A percentile compares a stretch with the other conserved stretches of the same genome.
These are phyloP conservation scores for Nannochloris sp. DNA, from an alignment of 139 green algal genomes.

Conservation along the genomic window DNA sequence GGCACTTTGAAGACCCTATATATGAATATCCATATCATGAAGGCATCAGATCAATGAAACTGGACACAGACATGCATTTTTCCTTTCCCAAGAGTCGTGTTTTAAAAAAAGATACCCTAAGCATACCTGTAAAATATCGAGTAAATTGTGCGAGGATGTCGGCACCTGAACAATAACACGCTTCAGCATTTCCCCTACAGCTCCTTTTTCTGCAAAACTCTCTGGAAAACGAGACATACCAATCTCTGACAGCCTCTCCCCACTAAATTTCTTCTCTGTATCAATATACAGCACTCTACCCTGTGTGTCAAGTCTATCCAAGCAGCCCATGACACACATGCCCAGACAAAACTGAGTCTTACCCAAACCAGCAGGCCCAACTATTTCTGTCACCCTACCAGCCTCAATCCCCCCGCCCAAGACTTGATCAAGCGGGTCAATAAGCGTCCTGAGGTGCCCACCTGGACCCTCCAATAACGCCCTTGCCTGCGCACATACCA, in stretches of 20 bases:
- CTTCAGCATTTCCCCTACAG: slow-evolving; percentile 25
- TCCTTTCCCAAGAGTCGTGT: no score
- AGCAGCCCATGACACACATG: slow-evolving; percentile 9
- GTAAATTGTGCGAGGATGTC: background rate
- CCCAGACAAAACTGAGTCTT: slow-evolving; percentile 46
- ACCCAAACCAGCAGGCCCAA: slow-evolving; percentile 48
- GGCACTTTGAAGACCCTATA: slow-evolving; percentile 25
- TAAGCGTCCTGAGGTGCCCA: slow-evolving; percentile 6
- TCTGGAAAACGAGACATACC: slow-evolving; percentile 32
- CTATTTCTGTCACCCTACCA: slow-evolving; percentile 48
- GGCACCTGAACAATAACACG: slow-evolving; percentile 42
- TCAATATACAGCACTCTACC: slow-evolving; percentile 58
- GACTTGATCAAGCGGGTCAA: slow-evolving; percentile 30
- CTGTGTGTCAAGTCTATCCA: slow-evolving; percentile 8
- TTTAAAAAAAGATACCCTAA: no score
- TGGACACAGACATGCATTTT: no score
- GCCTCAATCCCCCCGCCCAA: slow-evolving; percentile 34
- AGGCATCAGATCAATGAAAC: no score
- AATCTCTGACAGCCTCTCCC: slow-evolving; percentile 37
- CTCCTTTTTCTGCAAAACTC: slow-evolving; percentile 3
- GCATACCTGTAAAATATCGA: background rate
- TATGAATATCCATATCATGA: no score
- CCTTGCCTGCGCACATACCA: no score
- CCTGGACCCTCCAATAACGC: no score
- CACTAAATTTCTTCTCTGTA: slow-evolving; percentile 70